Base-by-base conservation (phyloP, 805 yeast species). In the Candida odintsovae region DNA sequence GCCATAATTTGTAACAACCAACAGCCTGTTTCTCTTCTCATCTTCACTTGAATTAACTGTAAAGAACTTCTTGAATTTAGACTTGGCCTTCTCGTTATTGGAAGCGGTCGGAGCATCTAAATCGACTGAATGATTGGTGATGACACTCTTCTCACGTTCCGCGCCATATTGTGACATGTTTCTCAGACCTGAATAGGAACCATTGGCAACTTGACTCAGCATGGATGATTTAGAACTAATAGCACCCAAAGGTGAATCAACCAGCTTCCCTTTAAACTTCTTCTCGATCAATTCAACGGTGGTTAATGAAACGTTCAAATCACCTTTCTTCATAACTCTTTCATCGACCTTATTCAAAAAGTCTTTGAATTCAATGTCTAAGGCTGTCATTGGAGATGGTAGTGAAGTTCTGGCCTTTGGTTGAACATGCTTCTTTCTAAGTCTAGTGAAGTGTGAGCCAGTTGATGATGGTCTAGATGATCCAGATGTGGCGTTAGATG, bases 1-100 rank as follows among this genome's bases (percentile, higher is more conserved):
- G 1, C 90, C 92, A 57, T 73, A 73, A 1, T 79, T 70, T 2
- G 90, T 85, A 0, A 83, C 66, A 13, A 84, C 52, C 48, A 83
- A 54, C 1, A 82, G 73, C 51, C 86, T 73, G 10, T 71, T 68
- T 46, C 70, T 62, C 44, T 68, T 67, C 40, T 67, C 72, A 7
- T 71, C 76, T 35, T 54, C 61, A 20, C 23, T 29, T 3, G 58
- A 42, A 12, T 38, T 40, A 12, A 48, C 26, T 5, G 50, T 44
- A 36, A 62, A 58, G 36, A 61, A 53, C 28, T 54, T 62, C 35
- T 44, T 59, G 45, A 61, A 55, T 26, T 46, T 56, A 10, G 43
- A 22, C 51, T 41, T 53, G 46, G 62, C 45, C 38, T 55, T 16
- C 19, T 48, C 50, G 19, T 29, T 13, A 20, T 39, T 42, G 13